Conservation (phyloP, 345 rosid genomes). For the Lepidium aucheri region DNA sequence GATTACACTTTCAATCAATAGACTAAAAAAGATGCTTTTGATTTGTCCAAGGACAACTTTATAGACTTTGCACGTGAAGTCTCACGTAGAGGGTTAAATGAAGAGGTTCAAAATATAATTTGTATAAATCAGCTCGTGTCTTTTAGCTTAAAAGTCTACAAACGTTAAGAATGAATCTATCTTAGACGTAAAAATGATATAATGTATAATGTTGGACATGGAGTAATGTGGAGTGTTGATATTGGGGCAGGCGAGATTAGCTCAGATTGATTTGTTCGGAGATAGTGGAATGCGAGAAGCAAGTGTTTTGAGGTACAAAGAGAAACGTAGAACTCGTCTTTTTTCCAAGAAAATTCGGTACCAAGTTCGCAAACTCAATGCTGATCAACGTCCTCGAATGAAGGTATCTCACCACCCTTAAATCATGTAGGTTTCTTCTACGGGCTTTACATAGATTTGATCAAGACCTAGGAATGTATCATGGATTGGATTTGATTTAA, state of each 20-base stretch:
- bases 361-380: conserved; percentile 85
- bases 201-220: neutral
- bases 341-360: conserved; percentile 91
- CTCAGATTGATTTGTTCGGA: conserved; percentile 66
- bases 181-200: neutral
- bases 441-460: neutral
- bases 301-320: conserved; percentile 80
- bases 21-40: neutral
- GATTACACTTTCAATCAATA: neutral
- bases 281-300: conserved; percentile 72
- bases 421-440: conserved; percentile 4
- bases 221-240: conserved; percentile 2
- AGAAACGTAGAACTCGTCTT: conserved; percentile 77
- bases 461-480: neutral
- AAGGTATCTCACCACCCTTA: conserved; percentile 43
- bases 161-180: neutral
- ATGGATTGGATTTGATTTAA: conserved; percentile 14
- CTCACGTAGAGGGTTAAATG: conserved; percentile 21
- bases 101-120: conserved; percentile 4
- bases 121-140: neutral
- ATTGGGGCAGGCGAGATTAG: conserved; percentile 61
- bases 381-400: conserved; percentile 84
- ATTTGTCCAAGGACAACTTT: neutral
- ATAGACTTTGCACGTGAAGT: conserved; percentile 22
- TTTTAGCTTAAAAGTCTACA: conserved; percentile 10